Percentiles rank a stretch among this genome's conserved stretches.
Conservation (phyloP, 305 asterid species). For the Solanum aculeatissimum region DNA sequence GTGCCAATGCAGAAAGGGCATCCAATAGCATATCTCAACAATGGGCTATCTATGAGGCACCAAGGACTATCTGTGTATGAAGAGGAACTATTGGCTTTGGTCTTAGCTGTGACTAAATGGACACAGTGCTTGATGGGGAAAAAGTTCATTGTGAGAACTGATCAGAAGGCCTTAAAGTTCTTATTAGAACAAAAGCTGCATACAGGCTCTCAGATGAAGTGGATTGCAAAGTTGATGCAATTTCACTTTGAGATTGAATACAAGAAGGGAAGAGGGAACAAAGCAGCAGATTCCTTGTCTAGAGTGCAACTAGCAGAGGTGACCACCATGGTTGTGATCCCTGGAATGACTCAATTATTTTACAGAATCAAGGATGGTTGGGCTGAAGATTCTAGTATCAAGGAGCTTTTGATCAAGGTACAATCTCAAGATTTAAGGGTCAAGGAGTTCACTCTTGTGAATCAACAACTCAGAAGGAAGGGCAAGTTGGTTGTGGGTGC, state of each 20-base stretch:
- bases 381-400: neutral
- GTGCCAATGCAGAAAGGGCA: neutral
- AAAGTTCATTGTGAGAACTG: neutral
- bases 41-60: neutral
- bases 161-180: neutral
- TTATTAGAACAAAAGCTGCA: neutral
- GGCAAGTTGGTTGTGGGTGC: too few relatives aligned
- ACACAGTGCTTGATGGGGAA: neutral
- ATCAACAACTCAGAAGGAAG: neutral
- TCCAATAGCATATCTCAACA: neutral
- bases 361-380: neutral
- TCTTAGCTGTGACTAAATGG: neutral
- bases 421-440: neutral
- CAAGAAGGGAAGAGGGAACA: neutral
- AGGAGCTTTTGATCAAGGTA: neutral
- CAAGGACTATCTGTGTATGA: neutral
- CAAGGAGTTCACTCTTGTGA: neutral
- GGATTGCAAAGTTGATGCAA: neutral
- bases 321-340: neutral
- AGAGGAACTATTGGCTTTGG: neutral
- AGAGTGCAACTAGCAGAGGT: neutral
- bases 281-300: neutral
- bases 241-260: neutral
- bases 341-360: neutral
- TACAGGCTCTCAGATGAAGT: neutral